Evolutionary conservation across 192 early-diverging fungal species (phyloP), one percentile per base, ranked within the genome.

Genomic region (Linnemannia elongata): DNA sequence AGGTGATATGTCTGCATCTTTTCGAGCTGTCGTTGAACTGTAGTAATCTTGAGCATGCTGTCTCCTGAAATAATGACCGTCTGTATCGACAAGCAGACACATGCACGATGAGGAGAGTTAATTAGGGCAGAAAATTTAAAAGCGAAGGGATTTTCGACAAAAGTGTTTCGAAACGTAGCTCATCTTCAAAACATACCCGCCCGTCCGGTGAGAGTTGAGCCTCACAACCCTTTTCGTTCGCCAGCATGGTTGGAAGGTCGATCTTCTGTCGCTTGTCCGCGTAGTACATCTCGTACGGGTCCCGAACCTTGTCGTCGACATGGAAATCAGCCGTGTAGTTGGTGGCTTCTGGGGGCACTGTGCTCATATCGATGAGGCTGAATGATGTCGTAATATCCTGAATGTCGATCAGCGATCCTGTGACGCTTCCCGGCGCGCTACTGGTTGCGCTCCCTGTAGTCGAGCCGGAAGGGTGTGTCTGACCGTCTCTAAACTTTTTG

Each of bases 221-320:
- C 17, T 33, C 45, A 22, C 83, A 85, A 2, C 52, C 49, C 22
- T 33, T 33, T 24, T 17, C 49, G 68, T 75, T 45, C 30, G 74
- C 83, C n/a, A 85, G 36, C n/a, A 85, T 72, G 3, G 66, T 75
- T 6, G 83, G 83, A 7, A 85, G 68, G 41, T 85, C 83, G 8
- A 27, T 63, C 54, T 72, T 85, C 74, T 85, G 78, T 6, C 52
- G 35, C 33, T 75, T 76, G 54, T 79, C 78, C 4, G 77, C 66
- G 49, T 80, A 85, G 38, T 71, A 85, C 83, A 85, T 85, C 24
- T 76, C 63, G 17, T 57, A 72, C 5, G 77, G 78, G 41, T 79
- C 74, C 22, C 39, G 38, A 38, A 85, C 36, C 18, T n/a, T 22
- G 22, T 72, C 54, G 44, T 75, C 74, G 41, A 80, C 55, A 12